phyloP scores from a whole-genome alignment of 768 basidiomycete species.

The Filobasidium wieringae region DNA sequence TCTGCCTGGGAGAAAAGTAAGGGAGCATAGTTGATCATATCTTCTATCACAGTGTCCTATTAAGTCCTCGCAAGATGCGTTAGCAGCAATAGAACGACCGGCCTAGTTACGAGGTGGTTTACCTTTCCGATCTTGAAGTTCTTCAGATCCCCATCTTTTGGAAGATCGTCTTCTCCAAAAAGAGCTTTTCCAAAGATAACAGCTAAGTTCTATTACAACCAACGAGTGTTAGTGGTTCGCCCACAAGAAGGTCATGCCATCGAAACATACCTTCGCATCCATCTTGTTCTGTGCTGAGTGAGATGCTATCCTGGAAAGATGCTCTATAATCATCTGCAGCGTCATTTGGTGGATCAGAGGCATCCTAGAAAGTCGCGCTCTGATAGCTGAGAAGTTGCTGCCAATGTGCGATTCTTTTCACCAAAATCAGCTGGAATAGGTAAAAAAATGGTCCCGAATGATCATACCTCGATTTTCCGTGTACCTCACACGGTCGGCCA shows the following conservation, averaged over 20 bases:
- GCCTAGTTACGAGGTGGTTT: conserved; percentile 2
- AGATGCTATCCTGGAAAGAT: conserved; percentile 60
- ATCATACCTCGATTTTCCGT: conserved; percentile 59
- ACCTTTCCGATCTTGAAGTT: conserved; percentile 69
- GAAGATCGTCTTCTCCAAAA: conserved; percentile 83
- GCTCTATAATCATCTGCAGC: conserved; percentile 66
- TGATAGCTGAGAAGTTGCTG: conserved; percentile 61
- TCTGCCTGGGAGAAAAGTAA: conserved; percentile 35
- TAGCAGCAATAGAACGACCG: background rate
- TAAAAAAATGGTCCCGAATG: background rate
- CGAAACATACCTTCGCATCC: conserved; percentile 50
- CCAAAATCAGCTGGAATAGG: background rate
- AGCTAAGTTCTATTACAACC: conserved; percentile 55
- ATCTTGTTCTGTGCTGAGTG: conserved; percentile 72
- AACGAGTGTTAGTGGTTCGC: background rate
- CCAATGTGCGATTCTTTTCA: conserved; percentile 55
- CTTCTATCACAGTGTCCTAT: conserved; percentile 67
- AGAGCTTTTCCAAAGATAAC: conserved; percentile 81
- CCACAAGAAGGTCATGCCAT: background rate
- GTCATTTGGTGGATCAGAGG: conserved; percentile 76
- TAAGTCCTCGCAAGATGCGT: background rate
- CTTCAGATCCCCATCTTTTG: conserved; percentile 63
- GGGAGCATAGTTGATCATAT: conserved; percentile 60
- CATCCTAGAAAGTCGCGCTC: conserved; percentile 73
- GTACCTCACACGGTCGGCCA: conserved; percentile 70